Evolutionary conservation across 2,329 filamentous ascomycete species (phyloP), one percentile per base, ranked within the genome.

Genomic region (Fusarium euwallaceae): DNA sequence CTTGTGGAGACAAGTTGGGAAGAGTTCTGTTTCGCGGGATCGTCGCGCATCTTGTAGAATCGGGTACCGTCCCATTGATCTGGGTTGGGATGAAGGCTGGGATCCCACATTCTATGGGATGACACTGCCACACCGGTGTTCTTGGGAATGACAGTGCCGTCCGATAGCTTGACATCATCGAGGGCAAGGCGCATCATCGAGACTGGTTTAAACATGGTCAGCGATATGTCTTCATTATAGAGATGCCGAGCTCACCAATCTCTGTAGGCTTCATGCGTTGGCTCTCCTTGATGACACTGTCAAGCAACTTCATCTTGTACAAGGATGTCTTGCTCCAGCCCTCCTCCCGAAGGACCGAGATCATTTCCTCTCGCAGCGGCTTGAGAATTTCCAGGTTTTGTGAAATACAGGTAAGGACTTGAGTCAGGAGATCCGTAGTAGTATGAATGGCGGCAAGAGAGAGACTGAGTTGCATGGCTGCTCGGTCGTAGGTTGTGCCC

Each of bases 1-100:
- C 76, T 76, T 0, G 82, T 83, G 12, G 78, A 81, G 9, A 83
- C 83, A 37, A 83, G 80, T 64, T 84, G 82, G 12, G 78, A 76
- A 4, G 71, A 59, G 62, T 77, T 75, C 58, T 79, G 74, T 32
- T 64, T 64, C 4, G 72, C 78, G 7, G 77, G 71, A 14, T 75
- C 67, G 16, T 76, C 70, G 27, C 81, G 78, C 74, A 79, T 70
- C 16, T 70, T 72, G 20, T 76, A 41, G 70, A 81, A 82, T 11
- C 81, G 80, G 53, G 73, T 75, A 3, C 71, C 76, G 39, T 82
- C 78, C 61, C 69, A 83, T 22, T 66, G 59, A 4, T 75, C 71
- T 1, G 80, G 74, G n/a, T 77, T 68, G 4, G 74, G 45, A 62
- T 81, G 79, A 11, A 77, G 53, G 1, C 72, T 61, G 1, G 80